A percentile compares a stretch with the other conserved stretches of the same genome.
phyloP scores from a whole-genome alignment of 2,329 filamentous ascomycete species.

The Trichoderma pleuroti region DNA sequence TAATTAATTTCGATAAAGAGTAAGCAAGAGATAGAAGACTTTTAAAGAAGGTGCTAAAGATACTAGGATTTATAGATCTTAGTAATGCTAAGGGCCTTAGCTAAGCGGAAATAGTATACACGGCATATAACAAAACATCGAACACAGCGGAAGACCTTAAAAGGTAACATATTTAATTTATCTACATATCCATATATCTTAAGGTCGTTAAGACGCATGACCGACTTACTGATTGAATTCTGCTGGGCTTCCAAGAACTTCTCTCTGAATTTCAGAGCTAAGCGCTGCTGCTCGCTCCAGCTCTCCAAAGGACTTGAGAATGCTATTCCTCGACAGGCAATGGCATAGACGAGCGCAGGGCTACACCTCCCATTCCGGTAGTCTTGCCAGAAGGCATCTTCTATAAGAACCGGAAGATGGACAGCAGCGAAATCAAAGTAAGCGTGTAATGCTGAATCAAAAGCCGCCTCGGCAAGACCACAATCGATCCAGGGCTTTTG shows the following conservation, averaged over 20 bases:
- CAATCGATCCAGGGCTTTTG: background rate
- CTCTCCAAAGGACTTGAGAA: background rate
- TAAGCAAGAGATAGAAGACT: background rate
- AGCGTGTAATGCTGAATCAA: background rate
- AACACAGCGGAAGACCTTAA: background rate
- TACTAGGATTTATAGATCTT: background rate
- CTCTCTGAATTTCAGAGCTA: background rate
- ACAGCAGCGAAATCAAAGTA: background rate
- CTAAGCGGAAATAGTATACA: background rate
- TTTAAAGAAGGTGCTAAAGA: background rate
- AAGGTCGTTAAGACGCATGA: background rate
- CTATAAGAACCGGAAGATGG: constrained; percentile 2
- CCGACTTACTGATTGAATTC: background rate
- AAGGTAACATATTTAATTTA: background rate
- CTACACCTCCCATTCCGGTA: background rate
- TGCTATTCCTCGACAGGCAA: background rate
- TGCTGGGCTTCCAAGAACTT: background rate
- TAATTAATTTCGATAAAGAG: background rate
- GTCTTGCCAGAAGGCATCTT: constrained; percentile 7
- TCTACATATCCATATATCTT: no score
- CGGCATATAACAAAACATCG: background rate
- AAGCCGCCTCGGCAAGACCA: background rate
- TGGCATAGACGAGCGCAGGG: background rate
- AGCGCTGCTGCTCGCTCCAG: background rate
- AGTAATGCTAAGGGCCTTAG: background rate